Conservation (phyloP, 495 filamentous ascomycete species). For the Stereocaulon alpinum region DNA sequence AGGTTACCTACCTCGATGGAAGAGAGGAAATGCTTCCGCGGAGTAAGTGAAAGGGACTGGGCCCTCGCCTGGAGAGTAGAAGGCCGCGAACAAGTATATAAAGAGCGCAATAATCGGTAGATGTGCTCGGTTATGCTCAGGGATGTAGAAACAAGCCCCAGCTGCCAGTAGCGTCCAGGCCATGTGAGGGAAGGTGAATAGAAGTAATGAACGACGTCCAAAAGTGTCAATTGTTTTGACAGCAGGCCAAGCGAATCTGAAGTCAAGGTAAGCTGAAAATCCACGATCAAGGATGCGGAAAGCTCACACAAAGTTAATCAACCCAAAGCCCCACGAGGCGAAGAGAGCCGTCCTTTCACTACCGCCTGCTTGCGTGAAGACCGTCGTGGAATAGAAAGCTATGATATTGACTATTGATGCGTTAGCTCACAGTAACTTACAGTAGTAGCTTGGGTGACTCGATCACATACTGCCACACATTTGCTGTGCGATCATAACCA, state of each 20-base stretch:
- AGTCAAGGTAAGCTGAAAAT: background rate
- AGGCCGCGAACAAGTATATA: conserved; percentile 59
- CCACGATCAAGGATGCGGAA: no score
- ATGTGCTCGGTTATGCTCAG: conserved; percentile 38
- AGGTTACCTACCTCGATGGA: conserved; percentile 42
- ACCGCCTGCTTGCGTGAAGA: conserved; percentile 58
- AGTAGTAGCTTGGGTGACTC: background rate
- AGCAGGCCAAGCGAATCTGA: conserved; percentile 65
- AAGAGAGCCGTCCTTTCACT: conserved; percentile 49
- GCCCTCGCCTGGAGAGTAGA: conserved; percentile 71
- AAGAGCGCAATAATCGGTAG: conserved; percentile 57
- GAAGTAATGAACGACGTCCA: conserved; percentile 62
- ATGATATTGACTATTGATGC: conserved; percentile 53
- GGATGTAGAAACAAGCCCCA: conserved; percentile 61
- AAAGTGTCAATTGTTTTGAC: conserved; percentile 80
- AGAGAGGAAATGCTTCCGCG: conserved; percentile 68
- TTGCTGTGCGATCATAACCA: conserved; percentile 72
- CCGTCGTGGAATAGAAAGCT: conserved; percentile 72
- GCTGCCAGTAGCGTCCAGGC: conserved; percentile 65
- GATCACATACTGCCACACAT: conserved; percentile 57
- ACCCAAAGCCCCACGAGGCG: conserved; percentile 68
- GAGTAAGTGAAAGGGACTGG: conserved; percentile 76
- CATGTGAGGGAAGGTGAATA: conserved; percentile 84
- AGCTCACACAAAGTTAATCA: conserved; percentile 56
- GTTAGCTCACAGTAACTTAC: background rate